These are phyloP conservation scores for Narthecium ossifragum DNA, from an alignment of 106 monocot genomes.

Conservation along the genomic window DNA sequence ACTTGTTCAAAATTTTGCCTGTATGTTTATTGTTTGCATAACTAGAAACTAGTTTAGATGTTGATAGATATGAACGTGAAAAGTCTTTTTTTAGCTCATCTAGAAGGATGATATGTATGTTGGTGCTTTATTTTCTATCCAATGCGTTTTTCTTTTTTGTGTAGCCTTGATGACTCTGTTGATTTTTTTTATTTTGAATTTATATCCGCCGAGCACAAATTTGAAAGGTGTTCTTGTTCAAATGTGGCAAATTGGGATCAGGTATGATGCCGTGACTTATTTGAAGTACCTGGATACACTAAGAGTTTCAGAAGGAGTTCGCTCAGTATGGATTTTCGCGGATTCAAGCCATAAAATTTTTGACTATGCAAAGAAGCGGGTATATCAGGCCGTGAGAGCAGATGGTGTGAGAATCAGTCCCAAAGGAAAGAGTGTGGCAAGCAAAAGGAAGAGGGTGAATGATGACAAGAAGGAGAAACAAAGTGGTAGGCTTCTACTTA, in stretches of 20 bases:
- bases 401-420: slow-evolving; percentile 43
- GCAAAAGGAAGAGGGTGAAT: slow-evolving; percentile 55
- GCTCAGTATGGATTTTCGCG: slow-evolving; percentile 96
- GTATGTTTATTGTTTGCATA: no score
- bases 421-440: slow-evolving; percentile 18
- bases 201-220: not conserved
- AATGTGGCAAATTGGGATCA: slow-evolving; percentile 10
- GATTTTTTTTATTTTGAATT: no score
- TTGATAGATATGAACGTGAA: no score
- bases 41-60: no score
- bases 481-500: slow-evolving; percentile 25
- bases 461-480: slow-evolving; percentile 26
- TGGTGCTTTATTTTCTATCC: no score
- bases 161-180: no score
- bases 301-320: slow-evolving; percentile 85
- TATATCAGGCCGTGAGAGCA: slow-evolving; percentile 63
- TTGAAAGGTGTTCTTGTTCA: not conserved
- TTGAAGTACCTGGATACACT: slow-evolving; percentile 92
- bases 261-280: slow-evolving; percentile 98
- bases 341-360: slow-evolving; percentile 96
- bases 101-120: no score
- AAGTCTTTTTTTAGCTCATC: no score
- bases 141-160: no score
- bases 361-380: slow-evolving; percentile 83
- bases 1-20: no score